Conservation (phyloP, 148 eudicot genomes). For the Rhododendron ferrugineum region DNA sequence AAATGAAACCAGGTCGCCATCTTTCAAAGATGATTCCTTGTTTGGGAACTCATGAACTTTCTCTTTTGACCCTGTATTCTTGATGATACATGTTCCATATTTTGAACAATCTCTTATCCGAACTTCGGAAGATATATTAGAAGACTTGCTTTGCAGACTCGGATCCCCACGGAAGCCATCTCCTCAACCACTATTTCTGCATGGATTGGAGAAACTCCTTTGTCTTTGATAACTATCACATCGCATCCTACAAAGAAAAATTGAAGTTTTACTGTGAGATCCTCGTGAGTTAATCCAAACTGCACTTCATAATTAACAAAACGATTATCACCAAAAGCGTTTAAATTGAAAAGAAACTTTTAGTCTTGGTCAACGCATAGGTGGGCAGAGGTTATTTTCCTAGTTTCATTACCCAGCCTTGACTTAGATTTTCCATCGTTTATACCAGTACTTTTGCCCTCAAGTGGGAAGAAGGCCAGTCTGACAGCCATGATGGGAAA, state of each 20-base stretch:
- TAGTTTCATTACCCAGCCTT: background rate
- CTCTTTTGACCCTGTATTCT: constrained; percentile 36
- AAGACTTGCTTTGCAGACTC: constrained; percentile 26
- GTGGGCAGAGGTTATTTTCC: background rate
- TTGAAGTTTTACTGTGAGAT: background rate
- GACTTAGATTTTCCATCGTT: background rate
- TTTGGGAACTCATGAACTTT: constrained; percentile 78
- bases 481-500: background rate
- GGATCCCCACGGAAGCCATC: constrained; percentile 53
- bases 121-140: constrained; percentile 38
- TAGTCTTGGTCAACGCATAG: background rate
- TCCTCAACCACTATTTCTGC: constrained; percentile 74
- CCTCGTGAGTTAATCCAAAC: background rate
- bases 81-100: constrained; percentile 72
- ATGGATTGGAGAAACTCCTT: constrained; percentile 89
- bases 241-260: constrained; percentile 64
- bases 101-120: constrained; percentile 84
- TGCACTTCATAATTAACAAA: background rate
- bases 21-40: constrained; percentile 54
- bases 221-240: constrained; percentile 66
- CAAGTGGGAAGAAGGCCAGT: background rate
- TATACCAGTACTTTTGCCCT: background rate
- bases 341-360: background rate
- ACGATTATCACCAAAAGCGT: background rate
- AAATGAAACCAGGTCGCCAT: constrained; percentile 77